Conservation (phyloP, 306 rosid species). For the Neltuma alba region DNA sequence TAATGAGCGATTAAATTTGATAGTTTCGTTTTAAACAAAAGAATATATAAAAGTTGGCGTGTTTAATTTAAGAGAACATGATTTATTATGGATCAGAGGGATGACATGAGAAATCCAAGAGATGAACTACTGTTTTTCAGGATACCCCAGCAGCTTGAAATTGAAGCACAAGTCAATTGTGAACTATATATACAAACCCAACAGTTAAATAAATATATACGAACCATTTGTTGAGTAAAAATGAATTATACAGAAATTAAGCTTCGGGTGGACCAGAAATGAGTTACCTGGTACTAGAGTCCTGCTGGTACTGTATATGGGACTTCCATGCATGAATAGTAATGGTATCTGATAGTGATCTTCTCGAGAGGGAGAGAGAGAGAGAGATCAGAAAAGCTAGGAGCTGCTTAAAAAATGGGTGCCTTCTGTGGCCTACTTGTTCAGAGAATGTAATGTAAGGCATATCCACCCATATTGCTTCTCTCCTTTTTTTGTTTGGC, state of each 20-base stretch:
- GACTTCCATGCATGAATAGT: conserved; percentile 17
- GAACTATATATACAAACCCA: too few relatives aligned
- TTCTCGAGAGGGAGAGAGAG: neutral
- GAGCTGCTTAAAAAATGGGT: conserved; percentile 33
- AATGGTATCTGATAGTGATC: neutral
- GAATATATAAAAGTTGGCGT: neutral
- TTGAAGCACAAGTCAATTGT: too few relatives aligned
- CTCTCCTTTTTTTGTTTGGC: too few relatives aligned
- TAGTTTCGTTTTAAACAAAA: too few relatives aligned
- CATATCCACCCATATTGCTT: conserved; percentile 5
- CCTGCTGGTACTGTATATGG: neutral
- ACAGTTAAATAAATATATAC: too few relatives aligned
- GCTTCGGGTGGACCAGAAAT: too few relatives aligned
- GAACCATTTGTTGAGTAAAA: too few relatives aligned
- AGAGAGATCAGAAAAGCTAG: neutral
- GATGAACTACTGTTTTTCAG: too few relatives aligned
- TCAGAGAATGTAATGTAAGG: conserved; percentile 34
- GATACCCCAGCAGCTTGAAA: too few relatives aligned
- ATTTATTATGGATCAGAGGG: neutral
- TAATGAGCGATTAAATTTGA: too few relatives aligned
- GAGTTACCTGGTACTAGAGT: too few relatives aligned
- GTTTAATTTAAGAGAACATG: neutral
- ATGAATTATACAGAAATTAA: too few relatives aligned
- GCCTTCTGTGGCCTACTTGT: conserved; percentile 30
- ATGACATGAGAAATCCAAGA: neutral